Conservation (phyloP, 495 filamentous ascomycete genomes). For the Neurospora discreta region DNA sequence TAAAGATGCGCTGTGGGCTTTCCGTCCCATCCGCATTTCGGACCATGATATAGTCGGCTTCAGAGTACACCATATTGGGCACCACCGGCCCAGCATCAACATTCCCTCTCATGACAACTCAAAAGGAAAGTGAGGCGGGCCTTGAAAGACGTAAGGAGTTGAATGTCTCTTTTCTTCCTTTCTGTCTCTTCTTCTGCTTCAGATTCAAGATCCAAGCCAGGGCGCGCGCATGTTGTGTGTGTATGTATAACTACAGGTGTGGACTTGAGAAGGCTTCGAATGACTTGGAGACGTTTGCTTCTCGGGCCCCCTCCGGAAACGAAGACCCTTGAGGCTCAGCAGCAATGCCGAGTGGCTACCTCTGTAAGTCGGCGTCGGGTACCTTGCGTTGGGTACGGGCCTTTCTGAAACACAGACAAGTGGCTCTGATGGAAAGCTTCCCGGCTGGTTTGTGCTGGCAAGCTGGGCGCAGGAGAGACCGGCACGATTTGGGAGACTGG, state of each 20-base stretch:
- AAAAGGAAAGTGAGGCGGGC: neutral
- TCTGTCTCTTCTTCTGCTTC: neutral
- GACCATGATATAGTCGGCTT: constrained; percentile 10
- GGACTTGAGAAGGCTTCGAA: neutral
- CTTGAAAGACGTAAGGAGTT: neutral
- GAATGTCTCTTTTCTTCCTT: neutral
- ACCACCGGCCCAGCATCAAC: constrained; percentile 8
- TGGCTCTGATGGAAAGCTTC: constrained; percentile 10
- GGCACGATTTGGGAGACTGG: neutral
- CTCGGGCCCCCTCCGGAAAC: neutral
- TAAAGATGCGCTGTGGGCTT: constrained; percentile 32
- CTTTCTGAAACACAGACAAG: constrained; percentile 23
- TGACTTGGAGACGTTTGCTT: neutral
- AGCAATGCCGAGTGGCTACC: neutral
- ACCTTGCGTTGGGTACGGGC: constrained; percentile 3
- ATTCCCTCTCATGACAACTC: constrained; percentile 1
- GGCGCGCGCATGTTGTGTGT: neutral
- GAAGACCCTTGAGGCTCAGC: neutral
- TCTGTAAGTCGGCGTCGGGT: neutral
- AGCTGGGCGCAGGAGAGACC: neutral
- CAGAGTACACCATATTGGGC: constrained; percentile 14
- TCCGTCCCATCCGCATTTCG: constrained; percentile 5
- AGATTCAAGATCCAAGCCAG: neutral
- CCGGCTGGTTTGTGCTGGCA: neutral
- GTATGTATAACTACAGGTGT: neutral